phyloP scores from a whole-genome alignment of 805 yeast genomes.

The Cyberlindnera mrakii region DNA sequence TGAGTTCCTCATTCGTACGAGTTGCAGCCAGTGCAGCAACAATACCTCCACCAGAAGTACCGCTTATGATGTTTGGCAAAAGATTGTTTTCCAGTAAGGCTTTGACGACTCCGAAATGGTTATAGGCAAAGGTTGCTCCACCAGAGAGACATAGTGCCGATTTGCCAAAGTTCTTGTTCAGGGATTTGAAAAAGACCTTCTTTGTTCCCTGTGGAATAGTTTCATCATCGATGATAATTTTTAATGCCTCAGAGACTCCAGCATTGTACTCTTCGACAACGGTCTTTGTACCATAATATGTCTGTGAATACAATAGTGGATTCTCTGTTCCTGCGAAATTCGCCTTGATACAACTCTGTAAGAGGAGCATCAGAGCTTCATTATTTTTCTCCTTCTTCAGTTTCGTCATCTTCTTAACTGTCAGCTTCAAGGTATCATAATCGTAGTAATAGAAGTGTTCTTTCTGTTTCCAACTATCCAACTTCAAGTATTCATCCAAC shows the following conservation, averaged over 20 bases:
- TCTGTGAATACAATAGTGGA: constrained; percentile 62
- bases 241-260: constrained; percentile 45
- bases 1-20: constrained; percentile 61
- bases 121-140: constrained; percentile 74
- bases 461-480: constrained; percentile 59
- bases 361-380: constrained; percentile 45
- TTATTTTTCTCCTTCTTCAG: constrained; percentile 22
- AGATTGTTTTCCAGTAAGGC: constrained; percentile 63
- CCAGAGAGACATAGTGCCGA: constrained; percentile 71
- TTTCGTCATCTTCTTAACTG: constrained; percentile 35
- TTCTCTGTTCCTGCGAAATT: constrained; percentile 80
- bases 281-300: constrained; percentile 69
- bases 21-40: constrained; percentile 70
- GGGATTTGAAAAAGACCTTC: constrained; percentile 46
- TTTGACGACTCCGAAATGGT: constrained; percentile 71
- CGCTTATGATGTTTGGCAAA: constrained; percentile 64
- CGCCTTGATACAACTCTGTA: constrained; percentile 62
- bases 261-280: constrained; percentile 48
- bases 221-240: constrained; percentile 34
- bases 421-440: constrained; percentile 48
- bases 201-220: constrained; percentile 36
- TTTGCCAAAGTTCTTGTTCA: constrained; percentile 62
- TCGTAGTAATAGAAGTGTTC: constrained; percentile 65
- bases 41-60: constrained; percentile 79
- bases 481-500: constrained; percentile 50